Conservation (phyloP, 2,329 filamentous ascomycete genomes). For the Coniochaeta sp. region DNA sequence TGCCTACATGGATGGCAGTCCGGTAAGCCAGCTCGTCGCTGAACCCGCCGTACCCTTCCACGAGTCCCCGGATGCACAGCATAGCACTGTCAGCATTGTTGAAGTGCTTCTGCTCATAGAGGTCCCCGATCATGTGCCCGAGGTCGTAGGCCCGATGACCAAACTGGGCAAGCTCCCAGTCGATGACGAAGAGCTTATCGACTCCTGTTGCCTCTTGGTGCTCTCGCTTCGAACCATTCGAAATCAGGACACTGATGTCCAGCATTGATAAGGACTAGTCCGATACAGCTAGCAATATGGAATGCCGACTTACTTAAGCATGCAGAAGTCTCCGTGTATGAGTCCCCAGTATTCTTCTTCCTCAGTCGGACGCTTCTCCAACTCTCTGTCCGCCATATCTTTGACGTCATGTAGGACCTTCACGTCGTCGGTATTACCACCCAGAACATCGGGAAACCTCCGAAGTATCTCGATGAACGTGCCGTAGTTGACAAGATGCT, state of each 20-base stretch:
- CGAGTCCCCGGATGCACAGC: constrained; percentile 25
- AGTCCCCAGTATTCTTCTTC: constrained; percentile 11
- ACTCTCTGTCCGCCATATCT: constrained; percentile 17
- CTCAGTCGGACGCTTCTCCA: constrained; percentile 11
- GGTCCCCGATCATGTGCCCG: constrained; percentile 31
- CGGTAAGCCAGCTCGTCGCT: constrained; percentile 29
- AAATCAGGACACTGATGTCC: constrained; percentile 12
- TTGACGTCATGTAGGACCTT: constrained; percentile 20
- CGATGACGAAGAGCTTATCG: constrained; percentile 27
- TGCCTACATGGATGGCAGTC: constrained; percentile 29
- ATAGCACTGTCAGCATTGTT: constrained; percentile 19
- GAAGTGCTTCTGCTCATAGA: constrained; percentile 29
- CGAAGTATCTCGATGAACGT: constrained; percentile 22
- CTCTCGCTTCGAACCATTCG: not conserved
- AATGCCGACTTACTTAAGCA: constrained; percentile 27
- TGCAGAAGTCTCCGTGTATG: constrained; percentile 34
- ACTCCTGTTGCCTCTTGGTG: not conserved
- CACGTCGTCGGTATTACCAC: constrained; percentile 7
- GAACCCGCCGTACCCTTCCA: constrained; percentile 24
- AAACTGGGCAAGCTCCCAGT: constrained; percentile 33
- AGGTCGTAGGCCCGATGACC: constrained; percentile 29
- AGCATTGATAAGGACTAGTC: not conserved
- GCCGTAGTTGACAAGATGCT: constrained; percentile 28
- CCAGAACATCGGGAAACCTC: constrained; percentile 22
- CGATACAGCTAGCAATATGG: not conserved